Base-by-base conservation (phyloP, 2,329 filamentous ascomycete species). In the Trichophyton mentagrophytes region DNA sequence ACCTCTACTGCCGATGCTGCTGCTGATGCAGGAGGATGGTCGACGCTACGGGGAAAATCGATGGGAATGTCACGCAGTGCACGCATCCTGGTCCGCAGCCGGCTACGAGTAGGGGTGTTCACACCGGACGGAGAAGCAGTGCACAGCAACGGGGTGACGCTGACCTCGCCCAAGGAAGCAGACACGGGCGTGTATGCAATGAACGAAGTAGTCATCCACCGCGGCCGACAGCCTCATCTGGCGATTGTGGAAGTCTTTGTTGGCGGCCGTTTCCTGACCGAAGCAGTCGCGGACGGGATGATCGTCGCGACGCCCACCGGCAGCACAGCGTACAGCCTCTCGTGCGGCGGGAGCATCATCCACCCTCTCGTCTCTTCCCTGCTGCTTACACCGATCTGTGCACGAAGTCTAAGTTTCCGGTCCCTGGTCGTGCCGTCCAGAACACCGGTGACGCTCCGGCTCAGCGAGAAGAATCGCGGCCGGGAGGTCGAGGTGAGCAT, bases 281-380 rank as follows among this genome's bases (percentile, higher is more conserved):
- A 96, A 72, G 92, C 90, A 0, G 91, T 95, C 11, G 92, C 91
- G 0, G 93, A 99, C 72, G 93, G 93, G 58, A 95, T 99, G 73
- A 87, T 97, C 51, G 85, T 97, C 62, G 90, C 88, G 64, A 96
- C 92, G 0, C 93, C 93, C 0, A 99, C 93, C 0, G 93, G 93
- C 2, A 95, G 89, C 46, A 99, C 93, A 0, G 93, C 93, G 0
- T 99, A 99, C 77, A 93, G 88, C 62, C 80, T 99, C n/a, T 93
- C 88, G 65, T 88, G 87, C 2, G 93, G 93, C 2, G 93, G 93
- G 0, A 89, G 87, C 67, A 97, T 99, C 66, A 88, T 97, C 46
- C 93, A 99, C 71, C 93, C 93, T 0, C 81, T 96, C 1, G 92
- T 97, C 2, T 87, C 89, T 42, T 89, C 89, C 1, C 80, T 97